Evolutionary conservation across 768 basidiomycete genomes (phyloP).

Genomic region (Austroboletus festivus): DNA sequence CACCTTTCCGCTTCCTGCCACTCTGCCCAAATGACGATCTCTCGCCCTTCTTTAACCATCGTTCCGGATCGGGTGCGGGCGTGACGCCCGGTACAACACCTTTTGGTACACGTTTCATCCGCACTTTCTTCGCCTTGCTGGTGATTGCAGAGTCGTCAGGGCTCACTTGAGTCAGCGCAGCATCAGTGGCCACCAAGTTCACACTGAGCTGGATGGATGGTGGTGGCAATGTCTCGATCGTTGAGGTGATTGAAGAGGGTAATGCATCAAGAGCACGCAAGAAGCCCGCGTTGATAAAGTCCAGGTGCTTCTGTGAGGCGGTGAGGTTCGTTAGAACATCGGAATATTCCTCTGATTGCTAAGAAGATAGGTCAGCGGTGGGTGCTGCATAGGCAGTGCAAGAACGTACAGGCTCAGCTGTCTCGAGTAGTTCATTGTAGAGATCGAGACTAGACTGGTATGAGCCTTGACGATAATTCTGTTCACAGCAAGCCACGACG

Average conservation of each 20-base stretch:
- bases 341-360: constrained; percentile 85
- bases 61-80: constrained; percentile 79
- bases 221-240: constrained; percentile 61
- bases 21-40: constrained; percentile 53
- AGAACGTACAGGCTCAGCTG: constrained; percentile 66
- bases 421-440: constrained; percentile 79
- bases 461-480: constrained; percentile 77
- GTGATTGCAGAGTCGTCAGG: constrained; percentile 35
- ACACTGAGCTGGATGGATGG: constrained; percentile 42
- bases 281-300: constrained; percentile 76
- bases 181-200: constrained; percentile 23
- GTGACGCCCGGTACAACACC: constrained; percentile 79
- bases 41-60: constrained; percentile 88
- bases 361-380: constrained; percentile 10
- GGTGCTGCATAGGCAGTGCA: constrained; percentile 6
- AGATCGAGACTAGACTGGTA: constrained; percentile 73
- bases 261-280: constrained; percentile 60
- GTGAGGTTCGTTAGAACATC: constrained; percentile 84
- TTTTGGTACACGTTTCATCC: constrained; percentile 66
- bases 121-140: constrained; percentile 47
- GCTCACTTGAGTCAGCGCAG: constrained; percentile 24
- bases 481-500: constrained; percentile 11
- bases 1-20: constrained; percentile 51
- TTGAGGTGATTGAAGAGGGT: constrained; percentile 46
- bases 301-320: constrained; percentile 77